Evolutionary conservation across 176 grass and related monocot species (phyloP), one percentile per base, ranked within the genome.

Genomic region (Oryza rufipogon): DNA sequence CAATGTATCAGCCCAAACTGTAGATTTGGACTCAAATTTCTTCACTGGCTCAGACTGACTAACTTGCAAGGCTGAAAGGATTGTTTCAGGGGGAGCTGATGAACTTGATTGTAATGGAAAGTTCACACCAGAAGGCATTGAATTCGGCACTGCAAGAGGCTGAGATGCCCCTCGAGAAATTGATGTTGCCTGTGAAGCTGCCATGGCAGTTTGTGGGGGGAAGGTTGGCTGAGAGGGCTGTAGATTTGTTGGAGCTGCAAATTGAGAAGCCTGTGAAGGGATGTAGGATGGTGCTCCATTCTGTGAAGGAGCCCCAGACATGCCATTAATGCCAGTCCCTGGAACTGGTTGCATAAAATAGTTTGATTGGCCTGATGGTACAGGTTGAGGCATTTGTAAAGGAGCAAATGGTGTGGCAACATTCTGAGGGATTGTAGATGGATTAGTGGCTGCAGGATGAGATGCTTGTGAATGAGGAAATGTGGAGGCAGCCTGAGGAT

Each of bases 1-100:
- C 89, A 99, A 88, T 81, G 96, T 99, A 66, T 99, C 96, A 64
- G 93, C 60, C 96, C 96, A 99, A 74, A 99, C 91, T 67, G 86
- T 89, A 36, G 96, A 99, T 89, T 92, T 99, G 64, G 92, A 81
- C 73, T 89, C 96, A 4, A 99, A 96, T 78, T 99, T 99, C 49
- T 90, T 95, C 52, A 83, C 75, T 67, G 91, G 86, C 84, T 87
- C 73, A 72, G 95, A 74, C 41, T 89, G 87, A 60, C 68, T 80
- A 87, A 85, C 76, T 86, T 91, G 83, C 69, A 82, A 68, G 46
- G 89, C 87, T 79, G 91, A 90, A 60, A 87, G 58, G 41, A 81
- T 66, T 83, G 79, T 75, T 90, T 92, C 94, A 78, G 86, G 84
- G 68, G 89, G 88, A 85, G 78, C 89, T 79, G 89, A 83, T 36